phyloP scores from a whole-genome alignment of 306 rosid genomes.

The Cajanus cajan region DNA sequence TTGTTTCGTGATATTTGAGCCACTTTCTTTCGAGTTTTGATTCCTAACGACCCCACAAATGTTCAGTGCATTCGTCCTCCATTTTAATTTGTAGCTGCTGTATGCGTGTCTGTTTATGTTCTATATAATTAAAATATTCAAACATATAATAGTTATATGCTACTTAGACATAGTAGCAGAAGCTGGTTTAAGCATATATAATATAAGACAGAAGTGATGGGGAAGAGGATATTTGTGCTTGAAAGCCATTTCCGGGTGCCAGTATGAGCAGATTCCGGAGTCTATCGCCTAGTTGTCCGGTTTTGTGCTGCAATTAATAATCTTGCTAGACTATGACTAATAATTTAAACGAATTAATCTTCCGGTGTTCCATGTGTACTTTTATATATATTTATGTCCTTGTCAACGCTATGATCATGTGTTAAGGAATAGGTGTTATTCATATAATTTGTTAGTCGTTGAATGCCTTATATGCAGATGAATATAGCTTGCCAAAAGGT shows the following conservation, averaged over 20 bases:
- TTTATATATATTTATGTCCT: neutral
- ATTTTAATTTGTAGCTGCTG: conserved; percentile 25
- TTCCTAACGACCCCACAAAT: conserved; percentile 46
- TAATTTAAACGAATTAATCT: conserved; percentile 38
- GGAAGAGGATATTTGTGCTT: conserved; percentile 4
- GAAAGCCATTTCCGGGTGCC: neutral
- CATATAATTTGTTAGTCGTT: neutral
- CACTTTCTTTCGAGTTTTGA: conserved; percentile 36
- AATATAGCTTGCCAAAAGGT: conserved; percentile 17
- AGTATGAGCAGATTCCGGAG: conserved; percentile 18
- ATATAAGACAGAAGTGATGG: neutral
- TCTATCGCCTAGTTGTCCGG: conserved; percentile 16
- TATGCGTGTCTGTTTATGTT: conserved; percentile 6
- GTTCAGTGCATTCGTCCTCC: conserved; percentile 49
- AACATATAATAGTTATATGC: neutral
- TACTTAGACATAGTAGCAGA: neutral
- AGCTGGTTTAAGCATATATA: conserved; percentile 10
- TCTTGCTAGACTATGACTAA: neutral
- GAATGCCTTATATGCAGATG: conserved; percentile 19
- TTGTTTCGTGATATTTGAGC: conserved; percentile 34
- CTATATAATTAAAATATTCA: neutral
- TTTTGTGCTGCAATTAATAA: conserved; percentile 6
- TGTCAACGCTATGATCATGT: conserved; percentile 35
- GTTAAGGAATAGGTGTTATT: neutral
- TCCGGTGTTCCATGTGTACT: conserved; percentile 1